Conservation (phyloP, 148 eudicot species). For the Cornus controversa region DNA sequence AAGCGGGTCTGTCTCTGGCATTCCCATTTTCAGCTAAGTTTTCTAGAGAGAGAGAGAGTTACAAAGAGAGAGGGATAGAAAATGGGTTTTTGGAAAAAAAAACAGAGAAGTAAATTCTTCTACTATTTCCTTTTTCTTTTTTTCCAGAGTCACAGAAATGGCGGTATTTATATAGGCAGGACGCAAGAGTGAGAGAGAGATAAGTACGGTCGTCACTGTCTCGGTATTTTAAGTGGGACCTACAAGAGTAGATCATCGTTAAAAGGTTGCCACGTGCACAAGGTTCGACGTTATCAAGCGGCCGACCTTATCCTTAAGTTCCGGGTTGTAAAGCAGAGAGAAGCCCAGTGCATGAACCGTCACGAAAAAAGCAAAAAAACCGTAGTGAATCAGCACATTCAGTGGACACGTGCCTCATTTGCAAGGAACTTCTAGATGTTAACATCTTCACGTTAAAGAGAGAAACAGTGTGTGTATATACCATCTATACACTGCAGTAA, state of each 20-base stretch:
- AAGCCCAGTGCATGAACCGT: conserved; percentile 24
- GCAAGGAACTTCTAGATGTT: not conserved
- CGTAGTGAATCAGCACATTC: conserved; percentile 21
- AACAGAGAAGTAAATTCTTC: not conserved
- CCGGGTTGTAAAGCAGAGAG: conserved; percentile 5
- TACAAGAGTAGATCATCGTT: conserved; percentile 4
- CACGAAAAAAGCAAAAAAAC: not conserved
- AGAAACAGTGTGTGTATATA: too few species aligned
- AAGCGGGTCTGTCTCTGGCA: conserved; percentile 43
- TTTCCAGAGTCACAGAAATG: not conserved
- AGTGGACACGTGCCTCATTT: conserved; percentile 29
- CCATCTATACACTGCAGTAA: too few species aligned
- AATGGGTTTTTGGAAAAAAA: too few species aligned
- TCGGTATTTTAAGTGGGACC: conserved; percentile 19
- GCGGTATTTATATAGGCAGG: conserved; percentile 25
- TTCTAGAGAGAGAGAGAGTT: not conserved
- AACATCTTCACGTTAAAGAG: too few species aligned
- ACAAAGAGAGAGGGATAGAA: not conserved
- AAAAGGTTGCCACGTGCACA: conserved; percentile 23
- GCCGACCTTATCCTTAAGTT: conserved; percentile 35
- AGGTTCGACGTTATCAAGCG: conserved; percentile 2
- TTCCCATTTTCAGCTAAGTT: conserved; percentile 34
- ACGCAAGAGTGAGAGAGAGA: conserved; percentile 5
- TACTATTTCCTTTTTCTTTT: not conserved
- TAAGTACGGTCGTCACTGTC: conserved; percentile 39